phyloP scores from a whole-genome alignment of 1,284 basidiomycete species.

The Boletus albobrunnescens region DNA sequence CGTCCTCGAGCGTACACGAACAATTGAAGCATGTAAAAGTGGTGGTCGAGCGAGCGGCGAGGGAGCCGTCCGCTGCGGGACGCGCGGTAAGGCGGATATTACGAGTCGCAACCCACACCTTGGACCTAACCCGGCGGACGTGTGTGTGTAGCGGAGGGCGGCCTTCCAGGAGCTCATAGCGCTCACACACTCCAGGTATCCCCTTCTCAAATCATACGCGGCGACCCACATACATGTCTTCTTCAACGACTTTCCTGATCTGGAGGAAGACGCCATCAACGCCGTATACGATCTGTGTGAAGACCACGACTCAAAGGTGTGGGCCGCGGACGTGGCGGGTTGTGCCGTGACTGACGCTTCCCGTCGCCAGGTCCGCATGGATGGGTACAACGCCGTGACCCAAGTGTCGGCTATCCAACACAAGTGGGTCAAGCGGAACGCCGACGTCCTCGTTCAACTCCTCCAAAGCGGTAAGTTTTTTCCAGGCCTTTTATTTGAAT shows the following conservation, averaged over 20 bases:
- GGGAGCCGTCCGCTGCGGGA: slow-evolving; percentile 13
- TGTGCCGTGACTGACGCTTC: slow-evolving; percentile 10
- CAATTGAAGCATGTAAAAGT: slow-evolving; percentile 14
- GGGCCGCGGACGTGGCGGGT: slow-evolving; percentile 11
- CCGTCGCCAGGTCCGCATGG: slow-evolving; percentile 54
- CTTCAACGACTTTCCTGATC: slow-evolving; percentile 62
- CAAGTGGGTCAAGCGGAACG: slow-evolving; percentile 65
- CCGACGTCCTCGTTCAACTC: slow-evolving; percentile 68
- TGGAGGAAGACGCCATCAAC: slow-evolving; percentile 69
- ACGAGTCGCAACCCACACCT: neutral
- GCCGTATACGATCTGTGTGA: slow-evolving; percentile 73
- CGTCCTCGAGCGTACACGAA: slow-evolving; percentile 22
- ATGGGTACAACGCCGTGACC: slow-evolving; percentile 61
- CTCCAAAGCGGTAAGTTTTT: slow-evolving; percentile 61
- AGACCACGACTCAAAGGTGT: slow-evolving; percentile 55
- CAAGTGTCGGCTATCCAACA: slow-evolving; percentile 55
- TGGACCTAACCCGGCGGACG: slow-evolving; percentile 3
- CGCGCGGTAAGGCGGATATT: slow-evolving; percentile 22
- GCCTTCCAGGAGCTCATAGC: slow-evolving; percentile 28
- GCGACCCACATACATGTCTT: slow-evolving; percentile 55
- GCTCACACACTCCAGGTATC: slow-evolving; percentile 26
- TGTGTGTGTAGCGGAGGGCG: slow-evolving; percentile 20
- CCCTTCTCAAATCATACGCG: slow-evolving; percentile 47
- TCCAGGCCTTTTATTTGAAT: neutral
- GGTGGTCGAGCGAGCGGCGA: slow-evolving; percentile 27